phyloP scores from a whole-genome alignment of 345 rosid species.

The Dipteronia dyeriana region DNA sequence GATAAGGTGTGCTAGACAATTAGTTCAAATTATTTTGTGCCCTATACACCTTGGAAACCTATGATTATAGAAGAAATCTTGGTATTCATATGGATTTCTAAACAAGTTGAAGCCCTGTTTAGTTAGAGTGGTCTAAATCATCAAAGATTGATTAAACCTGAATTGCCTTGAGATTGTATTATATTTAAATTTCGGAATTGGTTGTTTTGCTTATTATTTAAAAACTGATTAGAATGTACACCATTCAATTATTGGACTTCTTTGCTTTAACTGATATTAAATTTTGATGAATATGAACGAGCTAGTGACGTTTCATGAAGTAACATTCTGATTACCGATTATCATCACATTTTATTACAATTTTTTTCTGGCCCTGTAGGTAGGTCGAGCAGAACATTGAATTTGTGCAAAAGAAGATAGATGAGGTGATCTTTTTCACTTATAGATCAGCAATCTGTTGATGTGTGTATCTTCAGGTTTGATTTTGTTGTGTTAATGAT shows the following conservation, averaged over 20 bases:
- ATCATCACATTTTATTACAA: background rate
- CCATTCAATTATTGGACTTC: background rate
- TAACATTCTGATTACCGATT: background rate
- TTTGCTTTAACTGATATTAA: background rate
- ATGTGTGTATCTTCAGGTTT: too few relatives aligned
- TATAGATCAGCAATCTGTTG: constrained; percentile 61
- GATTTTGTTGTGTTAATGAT: background rate
- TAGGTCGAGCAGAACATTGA: constrained; percentile 79
- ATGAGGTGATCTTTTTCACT: constrained; percentile 87
- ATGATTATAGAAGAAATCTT: background rate
- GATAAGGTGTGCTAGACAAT: background rate
- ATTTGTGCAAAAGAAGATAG: constrained; percentile 77
- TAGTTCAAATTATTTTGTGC: background rate
- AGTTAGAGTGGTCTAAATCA: background rate
- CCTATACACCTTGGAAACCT: background rate
- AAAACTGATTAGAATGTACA: background rate
- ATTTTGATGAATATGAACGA: too few relatives aligned
- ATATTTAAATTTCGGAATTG: background rate
- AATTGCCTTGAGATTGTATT: background rate
- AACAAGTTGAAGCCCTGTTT: background rate
- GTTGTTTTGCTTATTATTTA: background rate
- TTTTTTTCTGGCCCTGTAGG: constrained; percentile 32
- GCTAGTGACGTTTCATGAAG: background rate
- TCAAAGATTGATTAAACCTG: background rate
- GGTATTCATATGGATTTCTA: background rate